A percentile compares a stretch with the other conserved stretches of the same genome.
Conservation (phyloP, 2,329 filamentous ascomycete genomes). For the Tolypocladium capitatum region DNA sequence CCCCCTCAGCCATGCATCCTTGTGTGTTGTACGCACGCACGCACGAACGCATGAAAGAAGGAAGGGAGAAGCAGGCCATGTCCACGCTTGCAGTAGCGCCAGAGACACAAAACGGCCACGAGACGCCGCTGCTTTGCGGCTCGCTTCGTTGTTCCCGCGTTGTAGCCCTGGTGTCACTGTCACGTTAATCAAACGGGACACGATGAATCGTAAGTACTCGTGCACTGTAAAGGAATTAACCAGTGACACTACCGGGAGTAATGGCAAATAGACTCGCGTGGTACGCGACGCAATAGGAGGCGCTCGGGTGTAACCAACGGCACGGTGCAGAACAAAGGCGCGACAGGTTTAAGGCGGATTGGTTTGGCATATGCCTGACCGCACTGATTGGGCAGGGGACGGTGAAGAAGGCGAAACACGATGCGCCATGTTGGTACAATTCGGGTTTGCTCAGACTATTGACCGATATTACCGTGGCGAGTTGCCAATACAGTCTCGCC, state of each 20-base stretch:
- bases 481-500: not conserved
- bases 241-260: not conserved
- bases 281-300: not conserved
- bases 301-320: slow-evolving; percentile 34
- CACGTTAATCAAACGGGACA: not conserved
- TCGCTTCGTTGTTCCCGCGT: not conserved
- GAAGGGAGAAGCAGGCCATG: not conserved
- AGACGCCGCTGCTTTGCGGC: not conserved
- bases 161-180: not conserved
- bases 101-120: not conserved
- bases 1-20: not conserved
- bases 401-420: not conserved
- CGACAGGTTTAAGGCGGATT: not conserved
- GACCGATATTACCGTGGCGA: too few species aligned
- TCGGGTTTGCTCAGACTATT: not conserved
- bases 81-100: not conserved
- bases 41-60: not conserved
- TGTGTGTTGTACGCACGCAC: not conserved
- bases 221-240: not conserved
- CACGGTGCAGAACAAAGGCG: not conserved
- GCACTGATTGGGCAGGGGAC: not conserved
- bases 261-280: not conserved
- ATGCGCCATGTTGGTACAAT: not conserved
- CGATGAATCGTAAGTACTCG: too few species aligned
- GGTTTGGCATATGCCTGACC: not conserved